Percentiles rank a stretch among this genome's conserved stretches.
These are phyloP conservation scores for Lentinula sp. DNA, from an alignment of 768 basidiomycete genomes.

Conservation along the genomic window DNA sequence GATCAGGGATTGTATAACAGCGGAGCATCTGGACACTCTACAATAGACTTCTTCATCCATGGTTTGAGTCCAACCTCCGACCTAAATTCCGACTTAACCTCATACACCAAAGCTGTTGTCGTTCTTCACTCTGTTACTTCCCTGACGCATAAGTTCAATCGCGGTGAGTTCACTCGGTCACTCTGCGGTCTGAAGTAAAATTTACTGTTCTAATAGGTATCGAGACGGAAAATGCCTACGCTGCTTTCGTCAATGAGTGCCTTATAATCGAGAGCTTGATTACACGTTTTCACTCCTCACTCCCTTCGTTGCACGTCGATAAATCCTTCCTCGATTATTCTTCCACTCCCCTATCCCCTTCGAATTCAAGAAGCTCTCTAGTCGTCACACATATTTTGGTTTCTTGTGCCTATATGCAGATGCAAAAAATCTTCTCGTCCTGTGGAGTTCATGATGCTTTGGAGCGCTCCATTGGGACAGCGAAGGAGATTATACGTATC, in stretches of 20 bases:
- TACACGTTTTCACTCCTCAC: conserved; percentile 8
- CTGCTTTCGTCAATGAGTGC: conserved; percentile 9
- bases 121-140: conserved; percentile 12
- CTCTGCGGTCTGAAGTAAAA: background rate
- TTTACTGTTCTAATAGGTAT: conserved; percentile 2
- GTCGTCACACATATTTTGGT: conserved; percentile 11
- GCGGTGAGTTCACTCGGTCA: conserved; percentile 3
- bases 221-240: conserved; percentile 7
- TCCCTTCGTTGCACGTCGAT: conserved; percentile 6
- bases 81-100: conserved; percentile 3
- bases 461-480: conserved; percentile 8
- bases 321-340: conserved; percentile 3
- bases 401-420: conserved; percentile 12
- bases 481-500: conserved; percentile 9
- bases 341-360: background rate
- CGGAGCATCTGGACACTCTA: conserved; percentile 2
- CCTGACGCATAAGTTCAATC: conserved; percentile 10
- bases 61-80: background rate
- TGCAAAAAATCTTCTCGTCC: conserved; percentile 10
- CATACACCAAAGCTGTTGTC: conserved; percentile 12
- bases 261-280: conserved; percentile 9
- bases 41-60: conserved; percentile 5
- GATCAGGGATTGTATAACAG: conserved; percentile 8
- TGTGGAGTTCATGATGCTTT: conserved; percentile 5
- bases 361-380: conserved; percentile 7